A percentile compares a stretch with the other conserved stretches of the same genome.
These are phyloP conservation scores for Bisporella sp. DNA, from an alignment of 2,329 filamentous ascomycete genomes.

Conservation along the genomic window DNA sequence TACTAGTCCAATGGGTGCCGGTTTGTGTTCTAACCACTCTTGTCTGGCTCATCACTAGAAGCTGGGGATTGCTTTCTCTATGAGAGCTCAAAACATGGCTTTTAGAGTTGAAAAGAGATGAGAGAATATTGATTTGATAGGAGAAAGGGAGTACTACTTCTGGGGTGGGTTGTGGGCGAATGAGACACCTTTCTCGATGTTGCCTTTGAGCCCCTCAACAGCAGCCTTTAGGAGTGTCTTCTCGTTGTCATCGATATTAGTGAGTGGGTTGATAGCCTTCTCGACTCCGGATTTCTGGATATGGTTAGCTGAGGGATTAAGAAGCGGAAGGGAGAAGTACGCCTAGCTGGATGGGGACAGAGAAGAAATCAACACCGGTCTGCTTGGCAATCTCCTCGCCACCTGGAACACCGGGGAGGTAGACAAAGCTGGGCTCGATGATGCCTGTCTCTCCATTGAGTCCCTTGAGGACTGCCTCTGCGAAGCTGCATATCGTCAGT, in stretches of 20 bases:
- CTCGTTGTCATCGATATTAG: constrained; percentile 75
- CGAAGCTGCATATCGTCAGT: constrained; percentile 34
- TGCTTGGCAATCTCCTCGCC: constrained; percentile 79
- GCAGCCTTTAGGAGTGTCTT: constrained; percentile 75
- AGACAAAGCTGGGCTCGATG: constrained; percentile 88
- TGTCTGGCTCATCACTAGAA: no score
- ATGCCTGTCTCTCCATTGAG: constrained; percentile 91
- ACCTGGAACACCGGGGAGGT: constrained; percentile 2
- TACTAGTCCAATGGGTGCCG: constrained; percentile 1
- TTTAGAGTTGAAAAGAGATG: neutral
- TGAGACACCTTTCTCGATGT: constrained; percentile 88
- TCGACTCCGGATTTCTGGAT: constrained; percentile 75
- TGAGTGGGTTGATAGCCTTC: constrained; percentile 82
- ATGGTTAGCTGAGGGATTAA: constrained; percentile 16
- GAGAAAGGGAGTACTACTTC: constrained; percentile 59
- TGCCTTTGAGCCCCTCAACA: constrained; percentile 75
- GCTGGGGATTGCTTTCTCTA: no score
- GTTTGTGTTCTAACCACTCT: no score
- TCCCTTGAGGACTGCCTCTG: constrained; percentile 90
- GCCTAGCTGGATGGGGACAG: constrained; percentile 90
- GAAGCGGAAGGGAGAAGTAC: constrained; percentile 36
- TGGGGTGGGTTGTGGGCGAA: constrained; percentile 84
- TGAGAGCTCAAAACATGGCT: neutral
- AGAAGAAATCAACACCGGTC: constrained; percentile 96
- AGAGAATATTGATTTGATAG: neutral